A percentile compares a stretch with the other conserved stretches of the same genome.
Conservation (phyloP, 208 protist genomes). For the Trypanosoma mega region DNA sequence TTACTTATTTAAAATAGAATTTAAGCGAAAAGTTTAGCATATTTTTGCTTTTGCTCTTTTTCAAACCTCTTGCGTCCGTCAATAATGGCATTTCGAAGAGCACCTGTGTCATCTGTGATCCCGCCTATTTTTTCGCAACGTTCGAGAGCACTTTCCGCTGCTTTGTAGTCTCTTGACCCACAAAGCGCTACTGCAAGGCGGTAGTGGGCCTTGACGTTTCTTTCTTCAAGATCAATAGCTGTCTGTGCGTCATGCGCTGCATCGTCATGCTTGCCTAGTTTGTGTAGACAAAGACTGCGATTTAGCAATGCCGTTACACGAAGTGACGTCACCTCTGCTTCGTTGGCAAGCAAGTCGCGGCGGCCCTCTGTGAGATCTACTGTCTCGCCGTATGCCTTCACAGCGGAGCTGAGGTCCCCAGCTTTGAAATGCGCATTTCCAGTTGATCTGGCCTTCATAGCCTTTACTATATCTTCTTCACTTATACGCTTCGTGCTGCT, state of each 20-base stretch:
- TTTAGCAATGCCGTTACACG: constrained; percentile 63
- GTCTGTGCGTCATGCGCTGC: constrained; percentile 42
- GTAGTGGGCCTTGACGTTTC: constrained; percentile 67
- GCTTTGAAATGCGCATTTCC: constrained; percentile 56
- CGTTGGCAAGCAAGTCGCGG: constrained; percentile 62
- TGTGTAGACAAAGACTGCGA: constrained; percentile 49
- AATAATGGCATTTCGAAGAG: constrained; percentile 37
- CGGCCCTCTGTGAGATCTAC: constrained; percentile 67
- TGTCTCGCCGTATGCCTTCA: constrained; percentile 53
- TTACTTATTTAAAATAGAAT: background rate
- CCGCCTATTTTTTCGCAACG: constrained; percentile 38
- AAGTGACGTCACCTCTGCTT: constrained; percentile 45
- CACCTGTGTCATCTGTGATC: constrained; percentile 33
- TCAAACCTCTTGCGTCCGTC: constrained; percentile 29
- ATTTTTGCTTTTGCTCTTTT: constrained; percentile 55
- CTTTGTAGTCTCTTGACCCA: constrained; percentile 47
- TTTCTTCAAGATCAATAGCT: constrained; percentile 38
- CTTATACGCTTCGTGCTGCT: constrained; percentile 66
- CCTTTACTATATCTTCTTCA: constrained; percentile 56
- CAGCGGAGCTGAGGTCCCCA: constrained; percentile 46
- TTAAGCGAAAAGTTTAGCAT: constrained; percentile 72
- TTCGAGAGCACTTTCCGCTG: constrained; percentile 32
- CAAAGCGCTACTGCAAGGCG: constrained; percentile 58
- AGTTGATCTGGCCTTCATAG: constrained; percentile 51
- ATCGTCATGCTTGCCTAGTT: constrained; percentile 33